Evolutionary conservation across 768 basidiomycete genomes (phyloP).

Genomic region (Collybia sordida): DNA sequence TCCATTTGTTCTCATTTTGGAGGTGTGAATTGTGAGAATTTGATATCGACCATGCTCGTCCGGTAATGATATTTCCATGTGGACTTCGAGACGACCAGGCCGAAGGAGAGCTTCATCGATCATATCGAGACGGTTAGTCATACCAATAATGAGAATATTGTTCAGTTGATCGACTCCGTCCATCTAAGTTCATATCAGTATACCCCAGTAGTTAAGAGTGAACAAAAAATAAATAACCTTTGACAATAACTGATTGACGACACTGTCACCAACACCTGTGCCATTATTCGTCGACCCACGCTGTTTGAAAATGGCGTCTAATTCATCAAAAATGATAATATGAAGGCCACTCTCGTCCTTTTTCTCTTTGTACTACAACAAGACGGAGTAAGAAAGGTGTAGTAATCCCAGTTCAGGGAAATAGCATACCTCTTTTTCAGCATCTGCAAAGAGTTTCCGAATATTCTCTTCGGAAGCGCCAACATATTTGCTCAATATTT

Average conservation of each 20-base stretch:
- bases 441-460: slow-evolving; percentile 95
- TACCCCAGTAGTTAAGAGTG: not conserved
- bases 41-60: slow-evolving; percentile 91
- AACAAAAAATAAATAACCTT: slow-evolving; percentile 54
- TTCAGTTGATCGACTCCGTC: slow-evolving; percentile 99
- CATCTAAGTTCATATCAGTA: slow-evolving; percentile 61
- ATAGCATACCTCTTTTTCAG: slow-evolving; percentile 83
- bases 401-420: not conserved
- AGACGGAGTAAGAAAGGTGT: not conserved
- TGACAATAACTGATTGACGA: slow-evolving; percentile 97
- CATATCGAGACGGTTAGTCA: slow-evolving; percentile 99
- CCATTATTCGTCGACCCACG: slow-evolving; percentile 89
- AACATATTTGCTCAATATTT: slow-evolving; percentile 96
- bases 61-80: slow-evolving; percentile 98
- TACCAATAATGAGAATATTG: slow-evolving; percentile 98
- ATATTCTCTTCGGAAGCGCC: slow-evolving; percentile 98
- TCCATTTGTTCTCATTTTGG: slow-evolving; percentile 89
- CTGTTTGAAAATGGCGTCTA: slow-evolving; percentile 99
- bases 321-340: slow-evolving; percentile 99
- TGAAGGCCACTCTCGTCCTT: slow-evolving; percentile 96
- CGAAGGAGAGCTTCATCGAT: slow-evolving; percentile 97
- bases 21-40: slow-evolving; percentile 93
- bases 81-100: slow-evolving; percentile 97
- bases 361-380: slow-evolving; percentile 86
- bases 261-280: slow-evolving; percentile 97